phyloP scores from a whole-genome alignment of 495 filamentous ascomycete genomes.

The Aspergillus steynii region DNA sequence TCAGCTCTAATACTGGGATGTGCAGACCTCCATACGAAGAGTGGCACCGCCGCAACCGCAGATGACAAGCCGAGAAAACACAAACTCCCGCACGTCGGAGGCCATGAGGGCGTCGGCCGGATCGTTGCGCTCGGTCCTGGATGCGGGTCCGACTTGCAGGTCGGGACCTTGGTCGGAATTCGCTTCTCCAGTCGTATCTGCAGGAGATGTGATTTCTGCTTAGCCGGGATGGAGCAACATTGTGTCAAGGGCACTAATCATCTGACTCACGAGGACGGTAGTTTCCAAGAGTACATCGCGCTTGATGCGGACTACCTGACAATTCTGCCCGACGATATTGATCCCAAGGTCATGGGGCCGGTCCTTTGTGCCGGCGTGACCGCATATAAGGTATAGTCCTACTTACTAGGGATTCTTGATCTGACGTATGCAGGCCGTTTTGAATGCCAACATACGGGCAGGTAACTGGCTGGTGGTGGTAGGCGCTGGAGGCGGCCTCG shows the following conservation, averaged over 20 bases:
- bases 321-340: slow-evolving; percentile 46
- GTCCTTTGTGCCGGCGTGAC: slow-evolving; percentile 48
- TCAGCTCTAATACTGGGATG: background rate
- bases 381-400: slow-evolving; percentile 31
- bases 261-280: slow-evolving; percentile 51
- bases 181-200: slow-evolving; percentile 48
- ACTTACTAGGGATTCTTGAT: background rate
- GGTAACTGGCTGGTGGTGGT: slow-evolving; percentile 49
- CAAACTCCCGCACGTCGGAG: slow-evolving; percentile 51
- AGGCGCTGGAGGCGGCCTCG: slow-evolving; percentile 52
- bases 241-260: slow-evolving; percentile 47
- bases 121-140: slow-evolving; percentile 43
- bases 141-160: slow-evolving; percentile 28
- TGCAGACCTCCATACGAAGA: slow-evolving; percentile 49
- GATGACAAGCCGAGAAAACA: slow-evolving; percentile 41
- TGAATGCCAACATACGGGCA: slow-evolving; percentile 40
- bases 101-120: slow-evolving; percentile 50
- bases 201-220: slow-evolving; percentile 49
- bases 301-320: slow-evolving; percentile 49
- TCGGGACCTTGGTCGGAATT: slow-evolving; percentile 48
- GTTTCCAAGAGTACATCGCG: slow-evolving; percentile 48
- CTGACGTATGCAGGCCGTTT: slow-evolving; percentile 31
- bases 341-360: slow-evolving; percentile 43
- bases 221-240: slow-evolving; percentile 49
- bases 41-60: slow-evolving; percentile 42